Conservation (phyloP, 768 basidiomycete genomes). For the Cyclocybe cylindracea region DNA sequence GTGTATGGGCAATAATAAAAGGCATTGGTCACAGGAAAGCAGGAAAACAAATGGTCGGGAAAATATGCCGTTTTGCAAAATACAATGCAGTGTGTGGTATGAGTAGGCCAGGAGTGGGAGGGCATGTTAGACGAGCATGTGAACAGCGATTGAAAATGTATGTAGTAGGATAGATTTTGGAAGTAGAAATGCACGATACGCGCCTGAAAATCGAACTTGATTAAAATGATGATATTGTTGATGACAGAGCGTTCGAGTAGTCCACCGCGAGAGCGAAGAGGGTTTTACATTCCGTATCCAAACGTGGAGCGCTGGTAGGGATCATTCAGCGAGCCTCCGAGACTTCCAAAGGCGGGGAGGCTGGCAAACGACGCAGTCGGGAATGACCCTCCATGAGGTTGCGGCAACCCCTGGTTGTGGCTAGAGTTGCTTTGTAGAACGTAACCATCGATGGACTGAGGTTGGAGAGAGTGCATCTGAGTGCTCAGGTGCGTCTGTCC, state of each 20-base stretch:
- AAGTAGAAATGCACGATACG: conserved; percentile 29
- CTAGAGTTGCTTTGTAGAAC: conserved; percentile 74
- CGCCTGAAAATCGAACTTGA: conserved; percentile 23
- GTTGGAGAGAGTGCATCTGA: conserved; percentile 62
- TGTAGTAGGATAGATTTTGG: conserved; percentile 43
- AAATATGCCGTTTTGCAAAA: conserved; percentile 65
- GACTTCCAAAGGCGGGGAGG: conserved; percentile 50
- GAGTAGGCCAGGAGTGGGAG: conserved; percentile 35
- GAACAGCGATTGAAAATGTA: conserved; percentile 43
- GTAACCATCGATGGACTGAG: conserved; percentile 79
- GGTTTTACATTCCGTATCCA: conserved; percentile 77
- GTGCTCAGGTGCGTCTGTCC: conserved; percentile 56
- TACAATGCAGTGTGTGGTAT: conserved; percentile 59
- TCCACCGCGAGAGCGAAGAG: conserved; percentile 21
- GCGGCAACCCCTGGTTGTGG: conserved; percentile 63
- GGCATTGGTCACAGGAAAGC: conserved; percentile 46
- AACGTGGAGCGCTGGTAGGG: conserved; percentile 76
- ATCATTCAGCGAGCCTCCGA: conserved; percentile 60
- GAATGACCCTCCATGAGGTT: conserved; percentile 58
- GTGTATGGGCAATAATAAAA: conserved; percentile 40
- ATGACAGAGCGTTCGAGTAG: conserved; percentile 24
- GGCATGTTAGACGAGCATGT: conserved; percentile 41
- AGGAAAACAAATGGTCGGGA: conserved; percentile 54
- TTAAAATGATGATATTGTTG: conserved; percentile 43
- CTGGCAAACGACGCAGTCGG: conserved; percentile 53